A percentile compares a stretch with the other conserved stretches of the same genome.
phyloP scores from a whole-genome alignment of 2,329 filamentous ascomycete species.

The Phialocephala subalpina region DNA sequence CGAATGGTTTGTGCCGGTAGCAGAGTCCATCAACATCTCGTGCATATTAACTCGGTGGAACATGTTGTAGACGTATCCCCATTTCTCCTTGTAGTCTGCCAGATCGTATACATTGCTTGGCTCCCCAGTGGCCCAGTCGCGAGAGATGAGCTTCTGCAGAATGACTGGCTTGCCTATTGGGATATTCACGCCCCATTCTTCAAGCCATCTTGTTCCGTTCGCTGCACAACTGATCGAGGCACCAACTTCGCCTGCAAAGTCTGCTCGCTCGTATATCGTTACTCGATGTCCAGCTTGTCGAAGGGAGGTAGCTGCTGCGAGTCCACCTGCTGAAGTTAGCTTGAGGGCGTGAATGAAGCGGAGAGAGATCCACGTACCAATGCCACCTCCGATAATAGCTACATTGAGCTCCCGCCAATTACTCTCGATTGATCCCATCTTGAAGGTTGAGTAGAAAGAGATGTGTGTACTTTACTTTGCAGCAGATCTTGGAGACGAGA shows the following conservation, averaged over 20 bases:
- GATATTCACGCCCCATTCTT: conserved; percentile 73
- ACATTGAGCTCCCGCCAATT: conserved; percentile 30
- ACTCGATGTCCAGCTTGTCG: conserved; percentile 61
- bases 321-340: conserved; percentile 49
- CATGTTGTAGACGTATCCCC: conserved; percentile 67
- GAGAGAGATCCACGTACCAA: conserved; percentile 22
- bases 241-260: conserved; percentile 74
- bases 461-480: neutral
- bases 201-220: conserved; percentile 74
- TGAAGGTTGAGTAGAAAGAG: conserved; percentile 3
- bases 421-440: conserved; percentile 33
- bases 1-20: conserved; percentile 61
- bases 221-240: conserved; percentile 73
- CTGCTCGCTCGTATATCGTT: conserved; percentile 71
- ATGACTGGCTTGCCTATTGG: conserved; percentile 70
- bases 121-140: conserved; percentile 75
- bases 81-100: conserved; percentile 69
- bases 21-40: conserved; percentile 68
- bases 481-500: neutral
- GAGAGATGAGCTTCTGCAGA: conserved; percentile 71
- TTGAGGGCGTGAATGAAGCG: neutral
- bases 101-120: conserved; percentile 70
- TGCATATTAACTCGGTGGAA: conserved; percentile 77
- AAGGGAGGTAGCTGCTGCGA: conserved; percentile 58
- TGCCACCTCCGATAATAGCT: conserved; percentile 34